Evolutionary conservation across 306 rosid genomes (phyloP).

Genomic region (Calophaca sinica): DNA sequence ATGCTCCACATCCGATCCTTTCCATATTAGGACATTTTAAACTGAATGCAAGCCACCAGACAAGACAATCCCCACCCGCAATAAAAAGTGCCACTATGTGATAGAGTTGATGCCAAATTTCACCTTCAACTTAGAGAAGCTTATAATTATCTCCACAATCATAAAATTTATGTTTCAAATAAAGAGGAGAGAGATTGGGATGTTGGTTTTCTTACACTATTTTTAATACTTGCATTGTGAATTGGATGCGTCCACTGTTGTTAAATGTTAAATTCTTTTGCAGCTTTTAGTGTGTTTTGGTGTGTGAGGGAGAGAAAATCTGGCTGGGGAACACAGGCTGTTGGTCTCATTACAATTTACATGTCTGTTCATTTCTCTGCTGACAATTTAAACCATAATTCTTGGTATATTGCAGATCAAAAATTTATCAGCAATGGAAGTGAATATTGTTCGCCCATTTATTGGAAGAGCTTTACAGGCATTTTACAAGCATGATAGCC

Average conservation of each 20-base stretch:
- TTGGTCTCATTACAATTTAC: not conserved
- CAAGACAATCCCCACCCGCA: too few species aligned
- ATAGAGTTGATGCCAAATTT: not conserved
- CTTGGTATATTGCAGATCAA: constrained; percentile 64
- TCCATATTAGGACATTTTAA: not conserved
- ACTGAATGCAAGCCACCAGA: not conserved
- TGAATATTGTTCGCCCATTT: constrained; percentile 94
- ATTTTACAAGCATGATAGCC: constrained; percentile 88
- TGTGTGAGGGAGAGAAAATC: constrained; percentile 14
- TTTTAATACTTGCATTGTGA: constrained; percentile 8
- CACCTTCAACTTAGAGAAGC: constrained; percentile 9
- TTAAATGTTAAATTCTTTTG: constrained; percentile 4
- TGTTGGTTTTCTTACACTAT: not conserved
- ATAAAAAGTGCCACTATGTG: not conserved
- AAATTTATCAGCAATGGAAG: constrained; percentile 97
- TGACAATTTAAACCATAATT: constrained; percentile 30
- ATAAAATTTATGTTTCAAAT: constrained; percentile 1
- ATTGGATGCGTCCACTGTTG: constrained; percentile 20
- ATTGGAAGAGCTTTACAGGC: constrained; percentile 89
- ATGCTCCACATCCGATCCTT: constrained; percentile 4
- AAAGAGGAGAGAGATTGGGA: not conserved
- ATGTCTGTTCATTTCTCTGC: constrained; percentile 10
- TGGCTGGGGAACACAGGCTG: not conserved
- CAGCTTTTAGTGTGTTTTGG: not conserved
- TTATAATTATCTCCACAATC: not conserved